Percentiles rank a stretch among this genome's conserved stretches.
Evolutionary conservation across 2,329 filamentous ascomycete genomes (phyloP).

Genomic region (Curvularia spicifera): DNA sequence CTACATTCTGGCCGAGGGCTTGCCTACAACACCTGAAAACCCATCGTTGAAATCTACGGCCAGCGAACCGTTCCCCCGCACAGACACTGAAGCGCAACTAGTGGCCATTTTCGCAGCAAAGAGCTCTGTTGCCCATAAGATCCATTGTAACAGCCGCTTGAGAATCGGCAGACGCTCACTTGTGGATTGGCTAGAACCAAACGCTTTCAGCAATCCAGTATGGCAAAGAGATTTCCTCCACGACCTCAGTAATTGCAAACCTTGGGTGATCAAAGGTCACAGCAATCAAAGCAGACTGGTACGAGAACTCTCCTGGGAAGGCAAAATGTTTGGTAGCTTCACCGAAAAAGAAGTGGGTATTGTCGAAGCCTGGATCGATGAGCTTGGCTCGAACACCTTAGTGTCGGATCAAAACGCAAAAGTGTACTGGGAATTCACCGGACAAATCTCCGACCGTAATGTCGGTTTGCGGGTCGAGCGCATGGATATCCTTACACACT

Average conservation of each 20-base stretch:
- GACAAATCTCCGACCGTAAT: slow-evolving; percentile 4
- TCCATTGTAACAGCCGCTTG: slow-evolving; percentile 51
- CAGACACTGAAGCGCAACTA: slow-evolving; percentile 20
- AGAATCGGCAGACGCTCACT: slow-evolving; percentile 51
- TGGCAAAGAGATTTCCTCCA: slow-evolving; percentile 50
- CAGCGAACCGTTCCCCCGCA: slow-evolving; percentile 18
- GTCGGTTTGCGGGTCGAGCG: slow-evolving; percentile 2
- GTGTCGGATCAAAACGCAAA: slow-evolving; percentile 13
- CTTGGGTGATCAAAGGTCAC: slow-evolving; percentile 53
- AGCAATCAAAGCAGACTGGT: slow-evolving; percentile 52
- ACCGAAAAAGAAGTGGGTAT: slow-evolving; percentile 52
- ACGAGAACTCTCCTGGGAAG: slow-evolving; percentile 54
- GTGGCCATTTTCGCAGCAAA: slow-evolving; percentile 50
- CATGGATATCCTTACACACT: slow-evolving; percentile 15
- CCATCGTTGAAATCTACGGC: slow-evolving; percentile 20
- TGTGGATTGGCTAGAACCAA: slow-evolving; percentile 53
- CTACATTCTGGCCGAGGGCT: slow-evolving; percentile 48
- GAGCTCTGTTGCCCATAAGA: slow-evolving; percentile 47
- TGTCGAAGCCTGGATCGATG: slow-evolving; percentile 52
- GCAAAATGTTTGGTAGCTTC: slow-evolving; percentile 60
- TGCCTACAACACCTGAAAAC: slow-evolving; percentile 30
- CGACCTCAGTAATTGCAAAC: slow-evolving; percentile 44
- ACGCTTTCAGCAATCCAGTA: slow-evolving; percentile 33
- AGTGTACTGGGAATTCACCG: slow-evolving; percentile 32
- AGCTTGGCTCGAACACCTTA: slow-evolving; percentile 26